Percentiles rank a stretch among this genome's conserved stretches.
Conservation (phyloP, 768 basidiomycete species). For the Psilocybe cyanescens region DNA sequence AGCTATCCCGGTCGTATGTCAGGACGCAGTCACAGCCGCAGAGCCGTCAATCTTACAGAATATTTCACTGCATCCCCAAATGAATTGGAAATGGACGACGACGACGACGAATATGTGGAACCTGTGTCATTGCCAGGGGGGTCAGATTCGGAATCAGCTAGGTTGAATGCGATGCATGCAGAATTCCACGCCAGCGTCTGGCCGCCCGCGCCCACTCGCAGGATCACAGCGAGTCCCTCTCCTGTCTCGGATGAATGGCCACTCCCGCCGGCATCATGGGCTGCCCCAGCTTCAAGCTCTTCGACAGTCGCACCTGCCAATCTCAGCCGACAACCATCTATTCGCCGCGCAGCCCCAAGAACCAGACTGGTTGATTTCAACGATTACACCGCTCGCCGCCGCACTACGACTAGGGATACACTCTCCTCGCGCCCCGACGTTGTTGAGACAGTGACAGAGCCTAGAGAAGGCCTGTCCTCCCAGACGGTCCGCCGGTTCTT, state of each 20-base stretch:
- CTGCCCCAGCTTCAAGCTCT: constrained; percentile 15
- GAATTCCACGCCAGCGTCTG: constrained; percentile 53
- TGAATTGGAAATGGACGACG: constrained; percentile 69
- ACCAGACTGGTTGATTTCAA: constrained; percentile 69
- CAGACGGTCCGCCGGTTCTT: constrained; percentile 53
- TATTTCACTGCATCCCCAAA: constrained; percentile 53
- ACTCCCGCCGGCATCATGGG: constrained; percentile 20
- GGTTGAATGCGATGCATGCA: constrained; percentile 63
- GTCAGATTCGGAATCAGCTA: constrained; percentile 52
- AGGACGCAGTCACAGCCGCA: constrained; percentile 37
- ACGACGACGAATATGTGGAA: constrained; percentile 65
- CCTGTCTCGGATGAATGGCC: constrained; percentile 39
- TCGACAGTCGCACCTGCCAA: constrained; percentile 25
- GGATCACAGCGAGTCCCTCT: constrained; percentile 32
- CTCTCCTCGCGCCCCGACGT: constrained; percentile 30
- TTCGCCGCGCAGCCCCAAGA: constrained; percentile 55
- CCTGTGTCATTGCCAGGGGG: constrained; percentile 36
- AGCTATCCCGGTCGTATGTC: constrained; percentile 49
- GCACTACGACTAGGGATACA: constrained; percentile 50
- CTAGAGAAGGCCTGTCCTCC: constrained; percentile 24
- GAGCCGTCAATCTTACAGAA: constrained; percentile 50
- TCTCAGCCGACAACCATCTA: constrained; percentile 59
- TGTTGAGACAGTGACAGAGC: constrained; percentile 30
- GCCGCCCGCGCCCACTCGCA: constrained; percentile 24
- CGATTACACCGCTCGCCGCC: constrained; percentile 70